Conservation (phyloP, 306 rosid species). For the Castanea sativa region DNA sequence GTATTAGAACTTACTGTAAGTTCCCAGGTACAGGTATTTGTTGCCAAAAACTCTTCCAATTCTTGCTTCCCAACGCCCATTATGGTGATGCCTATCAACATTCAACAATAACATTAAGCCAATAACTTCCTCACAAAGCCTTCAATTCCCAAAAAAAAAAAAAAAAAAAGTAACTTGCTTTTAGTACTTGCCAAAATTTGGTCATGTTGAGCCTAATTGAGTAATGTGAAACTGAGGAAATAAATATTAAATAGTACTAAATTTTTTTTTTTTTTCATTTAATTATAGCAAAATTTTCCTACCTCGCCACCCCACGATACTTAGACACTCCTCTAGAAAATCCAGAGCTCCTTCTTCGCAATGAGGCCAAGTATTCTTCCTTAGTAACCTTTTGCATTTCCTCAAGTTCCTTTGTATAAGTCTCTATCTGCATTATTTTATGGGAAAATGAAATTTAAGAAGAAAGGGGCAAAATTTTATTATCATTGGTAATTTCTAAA, state of each 20-base stretch:
- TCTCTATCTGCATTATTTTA: constrained; percentile 48
- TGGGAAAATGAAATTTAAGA: neutral
- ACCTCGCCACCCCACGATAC: constrained; percentile 96
- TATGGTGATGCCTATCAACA: constrained; percentile 78
- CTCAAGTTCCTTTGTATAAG: constrained; percentile 59
- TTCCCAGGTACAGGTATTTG: constrained; percentile 91
- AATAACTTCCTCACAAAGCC: no score
- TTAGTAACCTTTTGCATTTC: constrained; percentile 64
- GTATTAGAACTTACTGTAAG: constrained; percentile 56
- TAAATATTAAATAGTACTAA: no score
- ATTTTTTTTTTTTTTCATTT: no score
- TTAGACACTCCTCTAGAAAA: constrained; percentile 93
- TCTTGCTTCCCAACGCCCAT: constrained; percentile 98
- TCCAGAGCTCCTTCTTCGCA: constrained; percentile 82
- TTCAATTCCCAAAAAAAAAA: no score
- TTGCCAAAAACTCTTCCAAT: constrained; percentile 89
- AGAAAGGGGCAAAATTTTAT: neutral
- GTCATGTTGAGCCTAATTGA: no score
- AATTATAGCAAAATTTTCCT: neutral
- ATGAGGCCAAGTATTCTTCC: constrained; percentile 78
- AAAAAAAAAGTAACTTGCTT: no score
- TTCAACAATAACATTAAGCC: neutral
- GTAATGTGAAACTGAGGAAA: no score
- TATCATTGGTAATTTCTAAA: neutral
- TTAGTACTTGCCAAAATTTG: no score